A percentile compares a stretch with the other conserved stretches of the same genome.
Evolutionary conservation across 805 yeast species (phyloP).

Genomic region (Geotrichum ghanense): DNA sequence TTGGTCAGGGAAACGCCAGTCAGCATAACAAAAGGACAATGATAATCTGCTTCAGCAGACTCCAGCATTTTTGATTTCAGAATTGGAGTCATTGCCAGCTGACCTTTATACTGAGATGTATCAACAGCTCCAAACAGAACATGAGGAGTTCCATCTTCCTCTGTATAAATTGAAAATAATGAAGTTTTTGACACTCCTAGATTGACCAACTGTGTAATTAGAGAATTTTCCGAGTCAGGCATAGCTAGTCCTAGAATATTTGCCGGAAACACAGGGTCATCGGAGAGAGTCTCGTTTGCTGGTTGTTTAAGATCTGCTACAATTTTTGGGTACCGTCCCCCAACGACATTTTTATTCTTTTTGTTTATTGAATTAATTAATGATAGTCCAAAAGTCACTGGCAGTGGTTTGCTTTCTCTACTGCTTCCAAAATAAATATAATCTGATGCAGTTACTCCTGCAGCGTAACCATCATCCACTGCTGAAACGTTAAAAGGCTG

Average conservation of each 20-base stretch:
- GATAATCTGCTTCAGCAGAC: neutral
- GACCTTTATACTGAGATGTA: slow-evolving; percentile 9
- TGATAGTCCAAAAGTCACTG: neutral
- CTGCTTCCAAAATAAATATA: neutral
- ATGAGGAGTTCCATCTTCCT: neutral
- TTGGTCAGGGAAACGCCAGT: neutral
- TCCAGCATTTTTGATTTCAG: neutral
- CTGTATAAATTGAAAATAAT: neutral
- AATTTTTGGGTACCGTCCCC: neutral
- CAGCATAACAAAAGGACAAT: slow-evolving; percentile 9
- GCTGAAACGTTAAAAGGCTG: neutral
- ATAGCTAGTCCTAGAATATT: neutral
- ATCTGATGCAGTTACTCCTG: neutral
- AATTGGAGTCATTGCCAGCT: slow-evolving; percentile 9
- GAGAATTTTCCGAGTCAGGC: neutral
- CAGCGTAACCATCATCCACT: neutral
- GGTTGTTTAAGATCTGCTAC: neutral
- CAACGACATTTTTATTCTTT: neutral
- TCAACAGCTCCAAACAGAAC: slow-evolving; percentile 18
- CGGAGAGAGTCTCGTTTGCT: neutral
- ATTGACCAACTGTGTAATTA: neutral
- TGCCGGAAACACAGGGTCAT: neutral
- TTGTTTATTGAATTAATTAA: neutral
- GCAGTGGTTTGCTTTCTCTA: neutral
- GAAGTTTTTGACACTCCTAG: neutral